Percentiles rank a stretch among this genome's conserved stretches.
Evolutionary conservation across 345 rosid genomes (phyloP).

Genomic region (Brassica juncea): DNA sequence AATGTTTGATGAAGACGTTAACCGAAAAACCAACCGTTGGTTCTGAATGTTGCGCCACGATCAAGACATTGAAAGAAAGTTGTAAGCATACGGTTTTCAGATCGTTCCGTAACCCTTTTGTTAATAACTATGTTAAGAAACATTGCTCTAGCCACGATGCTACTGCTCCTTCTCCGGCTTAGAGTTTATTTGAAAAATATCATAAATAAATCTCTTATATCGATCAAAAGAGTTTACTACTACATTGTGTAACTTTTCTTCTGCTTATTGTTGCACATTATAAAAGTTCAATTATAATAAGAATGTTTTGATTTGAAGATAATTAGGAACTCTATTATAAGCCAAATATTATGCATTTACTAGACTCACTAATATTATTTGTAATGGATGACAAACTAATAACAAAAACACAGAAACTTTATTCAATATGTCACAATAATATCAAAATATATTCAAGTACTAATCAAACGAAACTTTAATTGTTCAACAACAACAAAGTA

Average conservation of each 20-base stretch:
- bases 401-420: not conserved
- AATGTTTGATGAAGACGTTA: not conserved
- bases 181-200: not conserved
- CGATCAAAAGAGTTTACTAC: not conserved
- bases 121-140: not conserved
- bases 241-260: not conserved
- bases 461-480: conserved; percentile 13
- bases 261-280: not conserved
- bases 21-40: not conserved
- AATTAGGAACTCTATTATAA: not conserved
- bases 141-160: not conserved
- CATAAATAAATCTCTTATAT: not conserved
- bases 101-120: not conserved
- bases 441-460: conserved; percentile 3
- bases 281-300: not conserved
- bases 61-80: not conserved
- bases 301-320: not conserved
- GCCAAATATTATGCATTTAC: not conserved
- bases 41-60: not conserved
- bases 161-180: not conserved
- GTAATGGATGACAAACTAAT: not conserved
- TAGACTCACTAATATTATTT: too few relatives aligned
- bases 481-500: not conserved
- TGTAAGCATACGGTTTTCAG: not conserved
- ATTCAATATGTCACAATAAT: not conserved